phyloP scores from a whole-genome alignment of 352 stramenopile species.

The Pythium dissotocum region DNA sequence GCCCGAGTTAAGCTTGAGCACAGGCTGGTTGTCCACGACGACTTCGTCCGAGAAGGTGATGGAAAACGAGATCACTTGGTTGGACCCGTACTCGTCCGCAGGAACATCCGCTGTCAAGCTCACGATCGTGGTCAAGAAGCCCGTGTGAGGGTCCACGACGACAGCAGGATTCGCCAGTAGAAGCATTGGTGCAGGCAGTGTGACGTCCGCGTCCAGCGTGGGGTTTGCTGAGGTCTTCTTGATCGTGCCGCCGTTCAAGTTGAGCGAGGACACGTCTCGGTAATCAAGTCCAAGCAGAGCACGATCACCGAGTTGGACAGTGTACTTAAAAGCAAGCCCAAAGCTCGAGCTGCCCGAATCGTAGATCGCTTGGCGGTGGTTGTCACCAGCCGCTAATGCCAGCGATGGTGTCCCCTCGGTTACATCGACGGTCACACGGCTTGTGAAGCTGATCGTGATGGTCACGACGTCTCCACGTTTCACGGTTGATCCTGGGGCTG shows the following conservation, averaged over 20 bases:
- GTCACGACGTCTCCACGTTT: slow-evolving; percentile 42
- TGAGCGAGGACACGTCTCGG: slow-evolving; percentile 40
- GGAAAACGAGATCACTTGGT: slow-evolving; percentile 70
- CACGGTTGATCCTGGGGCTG: slow-evolving; percentile 41
- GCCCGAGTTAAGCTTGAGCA: slow-evolving; percentile 65
- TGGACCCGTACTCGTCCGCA: slow-evolving; percentile 61
- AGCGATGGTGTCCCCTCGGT: slow-evolving; percentile 58
- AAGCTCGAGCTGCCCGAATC: slow-evolving; percentile 49
- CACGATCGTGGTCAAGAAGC: slow-evolving; percentile 44
- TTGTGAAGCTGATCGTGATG: slow-evolving; percentile 69
- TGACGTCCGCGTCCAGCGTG: slow-evolving; percentile 57
- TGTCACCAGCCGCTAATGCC: slow-evolving; percentile 52
- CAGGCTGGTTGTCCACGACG: slow-evolving; percentile 45
- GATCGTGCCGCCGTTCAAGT: slow-evolving; percentile 67
- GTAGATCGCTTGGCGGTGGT: slow-evolving; percentile 68
- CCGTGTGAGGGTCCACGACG: slow-evolving; percentile 46
- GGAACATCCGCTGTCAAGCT: slow-evolving; percentile 48
- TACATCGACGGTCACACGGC: slow-evolving; percentile 53
- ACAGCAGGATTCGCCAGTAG: slow-evolving; percentile 47
- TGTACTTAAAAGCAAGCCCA: slow-evolving; percentile 66
- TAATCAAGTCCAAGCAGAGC: slow-evolving; percentile 56
- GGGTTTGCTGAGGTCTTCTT: slow-evolving; percentile 47
- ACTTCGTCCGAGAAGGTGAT: slow-evolving; percentile 81
- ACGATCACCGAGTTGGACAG: slow-evolving; percentile 58
- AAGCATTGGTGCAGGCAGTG: slow-evolving; percentile 41